Base-by-base conservation (phyloP, 1,139 yeast genomes). In the Taphrina deformans region DNA sequence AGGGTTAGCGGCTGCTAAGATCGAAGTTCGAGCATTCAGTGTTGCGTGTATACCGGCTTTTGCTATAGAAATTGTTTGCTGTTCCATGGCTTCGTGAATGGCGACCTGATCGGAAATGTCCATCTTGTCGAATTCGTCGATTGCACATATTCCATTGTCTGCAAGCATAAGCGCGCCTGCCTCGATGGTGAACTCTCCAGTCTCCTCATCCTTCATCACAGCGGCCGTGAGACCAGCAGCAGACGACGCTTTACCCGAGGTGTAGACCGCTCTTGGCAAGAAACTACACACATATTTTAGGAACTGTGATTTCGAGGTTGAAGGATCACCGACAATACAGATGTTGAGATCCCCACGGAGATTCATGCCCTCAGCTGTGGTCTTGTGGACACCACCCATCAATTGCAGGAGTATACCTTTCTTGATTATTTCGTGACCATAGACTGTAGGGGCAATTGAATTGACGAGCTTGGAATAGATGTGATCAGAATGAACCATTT, bases 171-270 rank as follows among this genome's bases (percentile, higher is more conserved):
- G 81, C 1, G 99, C 99, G 75, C 99, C 99, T 0, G 99, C 99
- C 75, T 93, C 99, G 69, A 93, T 95, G 0, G 99, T 93, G 72
- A 88, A 91, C 74, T 93, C 99, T 50, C 97, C 97, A 72, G 96
- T 89, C 75, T 93, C 99, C 77, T 95, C 99, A 75, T 93, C 99
- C 75, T 87, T 89, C 18, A 93, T 96, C 29, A 93, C 99, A 0
- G 98, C 96, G 0, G 99, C 99, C 1, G 99, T 93, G 72, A 93
- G 82, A 80, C 99, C 99, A 14, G 99, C 99, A 1, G 99, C 99
- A 1, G 97, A 85, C 0, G 98, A 92, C 0, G 99, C 99, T 74
- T 93, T 93, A 76, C 99, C 99, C 0, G 98, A 92, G 0, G 99
- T 95, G 74, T 95, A 93, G 44, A 93, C 92, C 0, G 98, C 91